Percentiles rank a stretch among this genome's conserved stretches.
These are phyloP conservation scores for Mortierella sp. DNA, from an alignment of 371 early-diverging fungal species.

Conservation along the genomic window DNA sequence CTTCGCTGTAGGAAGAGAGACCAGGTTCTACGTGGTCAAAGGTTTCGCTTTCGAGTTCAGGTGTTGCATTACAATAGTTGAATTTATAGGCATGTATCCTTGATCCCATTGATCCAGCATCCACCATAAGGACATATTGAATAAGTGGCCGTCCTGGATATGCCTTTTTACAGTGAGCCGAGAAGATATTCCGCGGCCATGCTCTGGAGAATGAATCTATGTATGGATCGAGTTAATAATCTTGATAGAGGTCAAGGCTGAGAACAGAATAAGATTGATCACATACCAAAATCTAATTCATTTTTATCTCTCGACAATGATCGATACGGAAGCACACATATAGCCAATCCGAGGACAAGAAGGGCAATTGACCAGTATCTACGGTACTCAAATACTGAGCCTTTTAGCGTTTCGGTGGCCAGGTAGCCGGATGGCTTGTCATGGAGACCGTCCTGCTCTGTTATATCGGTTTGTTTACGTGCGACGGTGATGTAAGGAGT, in stretches of 20 bases:
- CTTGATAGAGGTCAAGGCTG: background rate
- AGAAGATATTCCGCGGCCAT: conserved; percentile 56
- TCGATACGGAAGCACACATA: conserved; percentile 5
- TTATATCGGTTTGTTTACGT: no score
- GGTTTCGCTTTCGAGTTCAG: conserved; percentile 80
- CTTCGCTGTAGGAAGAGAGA: conserved; percentile 77
- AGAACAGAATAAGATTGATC: background rate
- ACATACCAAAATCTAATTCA: background rate
- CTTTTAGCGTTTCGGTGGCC: background rate
- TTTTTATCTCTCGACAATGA: background rate
- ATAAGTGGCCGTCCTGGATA: conserved; percentile 69
- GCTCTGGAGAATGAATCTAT: conserved; percentile 5
- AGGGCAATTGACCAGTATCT: conserved; percentile 21
- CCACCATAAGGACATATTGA: conserved; percentile 85
- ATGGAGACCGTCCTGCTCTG: background rate
- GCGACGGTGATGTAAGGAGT: no score
- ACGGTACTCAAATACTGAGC: conserved; percentile 9
- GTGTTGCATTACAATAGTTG: conserved; percentile 83
- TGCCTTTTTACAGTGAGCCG: conserved; percentile 72
- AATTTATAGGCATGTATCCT: conserved; percentile 95
- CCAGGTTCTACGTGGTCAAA: conserved; percentile 92
- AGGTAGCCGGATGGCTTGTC: background rate
- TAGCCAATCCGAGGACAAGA: conserved; percentile 4
- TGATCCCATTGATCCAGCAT: conserved; percentile 97
- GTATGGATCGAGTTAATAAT: background rate